Base-by-base conservation (phyloP, 2,329 filamentous ascomycete genomes). In the Epichloe aotearoae region DNA sequence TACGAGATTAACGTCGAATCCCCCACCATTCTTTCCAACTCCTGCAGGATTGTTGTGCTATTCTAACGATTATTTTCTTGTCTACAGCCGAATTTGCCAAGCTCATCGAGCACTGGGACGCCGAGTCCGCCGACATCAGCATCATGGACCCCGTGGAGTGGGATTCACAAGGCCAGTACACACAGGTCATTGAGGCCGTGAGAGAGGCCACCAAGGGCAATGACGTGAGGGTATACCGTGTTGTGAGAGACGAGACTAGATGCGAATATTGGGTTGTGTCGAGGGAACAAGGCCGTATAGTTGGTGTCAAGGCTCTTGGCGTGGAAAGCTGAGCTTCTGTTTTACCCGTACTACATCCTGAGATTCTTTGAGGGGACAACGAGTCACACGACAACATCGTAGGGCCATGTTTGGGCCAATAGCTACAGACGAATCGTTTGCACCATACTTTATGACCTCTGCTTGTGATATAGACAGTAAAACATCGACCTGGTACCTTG, bases 251-350 rank as follows among this genome's bases (percentile, higher is more conserved):
- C 43, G 71, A 72, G 12, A 79, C 82, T 26, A 76, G 84, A 62
- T 74, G 75, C 14, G 86, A 94, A 68, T 95, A 95, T 66, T 95
- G 83, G 76, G 71, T 95, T 52, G 70, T 95, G 64, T 84, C 57
- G 75, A 83, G 60, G 68, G 69, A 76, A 47, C 76, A 74, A 12
- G 76, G 73, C 17, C 77, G 74, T 67, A 61, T 95, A 53, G 80
- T 95, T 7, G 90, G 90, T 14, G 74, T 84, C 51, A 91, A 88
- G 74, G 86, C 84, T 11, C 70, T 88, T 68, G 80, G 84, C 26
- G 74, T 95, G 55, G 89, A 95, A 74, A 68, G 56, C 49, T 57
- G 51, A 57, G 43, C 44, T 37, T 46, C 33, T 26, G 10, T 30
- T 30, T 30, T 11, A 30, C 30, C 30, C 30, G 4, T 30, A 30